A percentile compares a stretch with the other conserved stretches of the same genome.
phyloP scores from a whole-genome alignment of 1,139 yeast species.

The Pichia sp. region DNA sequence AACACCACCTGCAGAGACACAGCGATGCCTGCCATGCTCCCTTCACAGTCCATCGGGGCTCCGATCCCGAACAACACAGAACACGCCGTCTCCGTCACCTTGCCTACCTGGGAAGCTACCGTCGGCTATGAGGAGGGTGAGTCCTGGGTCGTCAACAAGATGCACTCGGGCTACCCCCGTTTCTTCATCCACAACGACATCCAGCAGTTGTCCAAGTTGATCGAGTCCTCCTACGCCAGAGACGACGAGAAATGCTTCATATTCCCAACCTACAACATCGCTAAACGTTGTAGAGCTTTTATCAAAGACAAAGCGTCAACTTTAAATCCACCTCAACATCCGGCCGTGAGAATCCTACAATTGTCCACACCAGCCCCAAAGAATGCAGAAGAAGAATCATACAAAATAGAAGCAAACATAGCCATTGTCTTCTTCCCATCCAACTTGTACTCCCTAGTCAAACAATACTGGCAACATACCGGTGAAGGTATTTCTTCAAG shows the following conservation, averaged over 20 bases:
- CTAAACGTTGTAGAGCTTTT: conserved; percentile 83
- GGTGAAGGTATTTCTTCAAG: conserved; percentile 95
- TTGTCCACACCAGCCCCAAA: conserved; percentile 71
- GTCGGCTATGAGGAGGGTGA: conserved; percentile 92
- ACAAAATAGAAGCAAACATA: conserved; percentile 61
- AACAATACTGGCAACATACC: conserved; percentile 93
- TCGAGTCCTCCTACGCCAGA: conserved; percentile 66
- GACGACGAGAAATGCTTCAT: conserved; percentile 71
- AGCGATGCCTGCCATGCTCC: conserved; percentile 14
- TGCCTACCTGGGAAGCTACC: conserved; percentile 93
- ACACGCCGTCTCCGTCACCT: conserved; percentile 91
- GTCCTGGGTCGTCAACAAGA: conserved; percentile 74
- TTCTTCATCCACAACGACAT: conserved; percentile 78
- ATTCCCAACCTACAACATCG: conserved; percentile 75
- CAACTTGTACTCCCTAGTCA: conserved; percentile 58
- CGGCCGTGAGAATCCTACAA: conserved; percentile 66
- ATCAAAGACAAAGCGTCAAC: conserved; percentile 41
- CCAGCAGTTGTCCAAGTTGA: conserved; percentile 53
- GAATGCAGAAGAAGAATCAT: conserved; percentile 55
- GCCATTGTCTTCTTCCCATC: conserved; percentile 77
- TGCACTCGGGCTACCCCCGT: conserved; percentile 89
- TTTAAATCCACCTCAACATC: conserved; percentile 28
- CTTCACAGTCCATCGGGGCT: conserved; percentile 58
- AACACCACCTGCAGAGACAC: too few species aligned
- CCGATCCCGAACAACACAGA: conserved; percentile 87